Conservation (phyloP, 2,329 filamentous ascomycete species). For the Sporothrix phasma region DNA sequence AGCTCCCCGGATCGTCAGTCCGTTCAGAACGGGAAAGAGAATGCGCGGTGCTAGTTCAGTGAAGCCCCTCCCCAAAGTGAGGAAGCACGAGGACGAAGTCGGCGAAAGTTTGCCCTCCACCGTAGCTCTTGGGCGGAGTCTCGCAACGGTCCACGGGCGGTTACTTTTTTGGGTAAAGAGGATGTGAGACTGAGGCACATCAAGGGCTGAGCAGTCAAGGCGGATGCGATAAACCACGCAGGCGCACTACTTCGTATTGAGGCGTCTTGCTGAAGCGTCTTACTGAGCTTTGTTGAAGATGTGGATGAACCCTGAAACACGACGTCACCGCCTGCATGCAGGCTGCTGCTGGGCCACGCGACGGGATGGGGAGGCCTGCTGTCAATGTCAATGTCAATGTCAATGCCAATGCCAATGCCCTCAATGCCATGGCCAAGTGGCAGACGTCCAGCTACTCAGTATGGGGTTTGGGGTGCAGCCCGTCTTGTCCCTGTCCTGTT, state of each 20-base stretch:
- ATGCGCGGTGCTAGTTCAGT: constrained; percentile 1
- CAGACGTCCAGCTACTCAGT: too few relatives aligned
- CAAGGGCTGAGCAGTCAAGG: background rate
- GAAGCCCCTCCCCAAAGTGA: background rate
- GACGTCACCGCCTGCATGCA: background rate
- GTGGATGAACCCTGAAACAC: too few relatives aligned
- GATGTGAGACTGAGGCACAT: constrained; percentile 2
- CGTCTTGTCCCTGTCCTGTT: background rate
- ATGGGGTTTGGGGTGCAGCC: too few relatives aligned
- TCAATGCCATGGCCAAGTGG: too few relatives aligned
- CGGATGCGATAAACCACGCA: too few relatives aligned
- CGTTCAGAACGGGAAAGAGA: constrained; percentile 9
- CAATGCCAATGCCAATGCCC: too few relatives aligned
- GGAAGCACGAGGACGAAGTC: background rate
- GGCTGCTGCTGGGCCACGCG: background rate
- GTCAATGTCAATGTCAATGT: too few relatives aligned
- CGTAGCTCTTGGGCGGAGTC: background rate
- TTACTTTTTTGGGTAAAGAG: constrained; percentile 3
- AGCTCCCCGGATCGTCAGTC: background rate
- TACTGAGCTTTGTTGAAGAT: too few relatives aligned
- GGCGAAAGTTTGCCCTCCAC: background rate
- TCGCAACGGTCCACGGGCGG: background rate
- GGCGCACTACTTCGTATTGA: too few relatives aligned
- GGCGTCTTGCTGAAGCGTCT: background rate
- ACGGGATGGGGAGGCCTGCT: background rate